These are phyloP conservation scores for Agastache rugosa DNA, from an alignment of 257 asterid genomes.

Conservation along the genomic window DNA sequence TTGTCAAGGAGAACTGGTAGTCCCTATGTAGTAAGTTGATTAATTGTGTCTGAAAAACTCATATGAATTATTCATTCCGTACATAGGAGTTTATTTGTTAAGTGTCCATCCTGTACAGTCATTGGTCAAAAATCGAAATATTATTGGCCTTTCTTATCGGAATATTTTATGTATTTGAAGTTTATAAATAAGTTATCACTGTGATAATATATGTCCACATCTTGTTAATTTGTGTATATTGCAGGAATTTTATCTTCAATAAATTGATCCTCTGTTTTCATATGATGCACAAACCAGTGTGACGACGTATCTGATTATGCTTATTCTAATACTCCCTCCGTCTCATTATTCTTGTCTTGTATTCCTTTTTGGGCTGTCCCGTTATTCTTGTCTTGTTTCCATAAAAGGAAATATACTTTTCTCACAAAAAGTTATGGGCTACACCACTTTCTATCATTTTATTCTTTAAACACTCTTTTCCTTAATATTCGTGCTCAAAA, in stretches of 20 bases:
- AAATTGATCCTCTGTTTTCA: too few species aligned
- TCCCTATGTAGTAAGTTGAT: constrained; percentile 25
- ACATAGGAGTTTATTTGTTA: constrained; percentile 35
- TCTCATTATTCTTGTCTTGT: too few species aligned
- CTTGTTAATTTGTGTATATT: background rate
- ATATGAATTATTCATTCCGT: constrained; percentile 32
- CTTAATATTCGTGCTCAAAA: too few species aligned
- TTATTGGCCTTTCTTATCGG: constrained; percentile 18
- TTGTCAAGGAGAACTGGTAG: constrained; percentile 85
- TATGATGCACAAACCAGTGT: too few species aligned
- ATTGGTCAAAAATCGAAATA: constrained; percentile 11
- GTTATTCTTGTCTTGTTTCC: too few species aligned
- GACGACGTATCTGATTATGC: too few species aligned
- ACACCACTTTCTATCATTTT: too few species aligned
- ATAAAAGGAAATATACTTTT: too few species aligned
- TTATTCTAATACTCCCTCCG: too few species aligned
- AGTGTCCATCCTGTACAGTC: constrained; percentile 40
- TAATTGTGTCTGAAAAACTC: constrained; percentile 1
- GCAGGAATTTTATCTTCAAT: background rate
- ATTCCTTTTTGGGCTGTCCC: too few species aligned
- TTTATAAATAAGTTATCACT: constrained; percentile 19
- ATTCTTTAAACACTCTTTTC: too few species aligned
- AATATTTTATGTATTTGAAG: constrained; percentile 28
- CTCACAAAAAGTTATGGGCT: too few species aligned
- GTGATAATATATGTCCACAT: constrained; percentile 18